These are phyloP conservation scores for Citropsis articulata DNA, from an alignment of 345 rosid species.

Conservation along the genomic window DNA sequence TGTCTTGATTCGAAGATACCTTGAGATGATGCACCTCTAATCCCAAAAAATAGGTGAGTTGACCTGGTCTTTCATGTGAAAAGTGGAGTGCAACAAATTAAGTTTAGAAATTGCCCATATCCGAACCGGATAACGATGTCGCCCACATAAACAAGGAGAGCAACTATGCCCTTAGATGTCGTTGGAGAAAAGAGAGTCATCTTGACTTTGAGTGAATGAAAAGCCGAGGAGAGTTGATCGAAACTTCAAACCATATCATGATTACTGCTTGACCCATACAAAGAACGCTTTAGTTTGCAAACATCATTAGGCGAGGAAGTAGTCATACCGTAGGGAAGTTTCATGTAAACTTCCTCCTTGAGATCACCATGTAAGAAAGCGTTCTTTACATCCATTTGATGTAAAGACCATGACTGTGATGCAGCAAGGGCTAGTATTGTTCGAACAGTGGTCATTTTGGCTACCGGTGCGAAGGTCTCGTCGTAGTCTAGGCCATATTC, in stretches of 20 bases:
- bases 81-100: too few relatives aligned
- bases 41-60: background rate
- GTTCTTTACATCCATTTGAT: background rate
- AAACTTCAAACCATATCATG: slow-evolving; percentile 6
- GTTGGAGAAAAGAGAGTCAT: background rate
- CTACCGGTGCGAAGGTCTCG: background rate
- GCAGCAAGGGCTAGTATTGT: background rate
- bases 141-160: slow-evolving; percentile 9
- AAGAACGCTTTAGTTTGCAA: background rate
- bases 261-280: slow-evolving; percentile 5
- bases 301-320: background rate
- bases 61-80: too few relatives aligned
- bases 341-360: background rate
- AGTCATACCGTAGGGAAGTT: background rate
- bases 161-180: background rate
- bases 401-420: background rate
- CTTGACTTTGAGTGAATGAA: background rate
- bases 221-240: background rate
- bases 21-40: background rate
- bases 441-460: background rate
- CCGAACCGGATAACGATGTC: background rate
- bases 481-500: background rate
- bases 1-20: background rate
- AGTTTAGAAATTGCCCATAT: too few relatives aligned
- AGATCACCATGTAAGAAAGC: background rate